Evolutionary conservation across 1,139 yeast genomes (phyloP), one percentile per base, ranked within the genome.

Genomic region (Yamadazyma dendronema): DNA sequence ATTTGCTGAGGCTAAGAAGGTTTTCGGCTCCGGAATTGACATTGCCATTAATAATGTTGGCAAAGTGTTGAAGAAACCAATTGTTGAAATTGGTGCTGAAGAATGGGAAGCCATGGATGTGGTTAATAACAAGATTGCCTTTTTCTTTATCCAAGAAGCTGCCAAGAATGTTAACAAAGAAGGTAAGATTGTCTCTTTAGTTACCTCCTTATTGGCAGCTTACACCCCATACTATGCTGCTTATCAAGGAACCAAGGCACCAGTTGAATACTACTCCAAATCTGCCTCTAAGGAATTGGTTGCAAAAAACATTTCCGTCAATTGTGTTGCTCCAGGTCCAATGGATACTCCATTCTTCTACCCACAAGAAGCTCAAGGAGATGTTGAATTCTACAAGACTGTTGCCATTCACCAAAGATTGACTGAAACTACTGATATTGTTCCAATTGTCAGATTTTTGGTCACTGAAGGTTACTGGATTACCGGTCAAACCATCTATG

Each of bases 271-370:
- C 57, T 77, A 75, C 58, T 56, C 71, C 40, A 77, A 79, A 49
- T 61, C 82, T 15, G 74, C 79, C 12, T 74, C 84, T 12, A 77
- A 79, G 57, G 85, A 80, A 53, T 65, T 77, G 42, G 63, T 60
- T 21, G 56, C 62, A 16, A 70, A 62, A 47, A 67, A 70, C 9
- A 74, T 80, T 42, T 65, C 77, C 9, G 81, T 75, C 49, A 78
- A 75, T 50, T 67, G 74, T 49, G 76, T 80, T 41, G 83, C 84
- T 3, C 86, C 85, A 34, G 86, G 85, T 33, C 85, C 86, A 32
- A 80, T 80, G 84, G 84, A 79, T 51, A 80, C 85, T 17, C 84
- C 84, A 38, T 80, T 80, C 62, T 72, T 80, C 54, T 79, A 79
- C 49, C 76, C 77, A 16, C 82, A 77, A 57, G 86, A 81, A 57